phyloP scores from a whole-genome alignment of 1,284 basidiomycete genomes.

The Ustilago cynodontis region DNA sequence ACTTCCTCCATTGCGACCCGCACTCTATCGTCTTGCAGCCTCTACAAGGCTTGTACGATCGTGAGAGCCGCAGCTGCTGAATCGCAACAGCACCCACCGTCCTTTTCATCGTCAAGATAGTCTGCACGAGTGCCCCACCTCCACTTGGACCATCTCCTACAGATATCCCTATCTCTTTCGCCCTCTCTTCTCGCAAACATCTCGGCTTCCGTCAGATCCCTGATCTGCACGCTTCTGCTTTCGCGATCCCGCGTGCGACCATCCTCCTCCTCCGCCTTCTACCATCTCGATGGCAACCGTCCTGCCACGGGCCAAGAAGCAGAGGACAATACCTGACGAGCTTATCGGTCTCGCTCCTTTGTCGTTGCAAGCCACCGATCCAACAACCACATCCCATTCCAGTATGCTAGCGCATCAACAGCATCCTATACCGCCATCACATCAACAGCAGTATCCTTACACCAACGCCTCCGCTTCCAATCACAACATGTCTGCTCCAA shows the following conservation, averaged over 20 bases:
- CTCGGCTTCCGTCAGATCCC: neutral
- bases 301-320: slow-evolving; percentile 56
- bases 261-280: neutral
- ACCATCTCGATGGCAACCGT: slow-evolving; percentile 46
- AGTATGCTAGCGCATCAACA: slow-evolving; percentile 52
- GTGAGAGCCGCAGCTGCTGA: neutral
- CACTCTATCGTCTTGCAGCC: neutral
- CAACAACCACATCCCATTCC: slow-evolving; percentile 4
- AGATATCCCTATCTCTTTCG: neutral
- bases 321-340: slow-evolving; percentile 49
- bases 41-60: neutral
- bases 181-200: neutral
- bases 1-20: neutral
- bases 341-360: slow-evolving; percentile 27
- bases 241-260: neutral
- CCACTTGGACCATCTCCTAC: slow-evolving; percentile 20
- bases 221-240: neutral
- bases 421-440: slow-evolving; percentile 33
- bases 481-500: slow-evolving; percentile 35
- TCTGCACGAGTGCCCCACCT: slow-evolving; percentile 20
- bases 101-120: slow-evolving; percentile 1
- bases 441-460: slow-evolving; percentile 28
- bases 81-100: neutral
- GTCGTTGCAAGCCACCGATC: slow-evolving; percentile 25
- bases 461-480: slow-evolving; percentile 3